Conservation (phyloP, 2,329 filamentous ascomycete species). For the Neonectria coccinea region DNA sequence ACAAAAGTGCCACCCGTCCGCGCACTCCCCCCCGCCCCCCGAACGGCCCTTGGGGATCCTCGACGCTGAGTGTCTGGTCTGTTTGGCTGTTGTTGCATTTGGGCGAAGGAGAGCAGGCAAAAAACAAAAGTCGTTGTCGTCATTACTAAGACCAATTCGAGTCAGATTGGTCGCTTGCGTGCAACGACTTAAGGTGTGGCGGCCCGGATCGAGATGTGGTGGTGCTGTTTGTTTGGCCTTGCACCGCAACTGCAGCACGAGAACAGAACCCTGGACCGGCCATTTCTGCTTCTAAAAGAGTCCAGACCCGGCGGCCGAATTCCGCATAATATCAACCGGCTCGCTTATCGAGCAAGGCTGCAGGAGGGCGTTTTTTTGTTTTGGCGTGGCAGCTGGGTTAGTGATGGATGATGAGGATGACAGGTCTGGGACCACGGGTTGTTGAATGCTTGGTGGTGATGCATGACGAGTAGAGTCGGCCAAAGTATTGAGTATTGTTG, state of each 20-base stretch:
- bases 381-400: background rate
- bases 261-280: background rate
- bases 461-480: background rate
- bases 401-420: too few species aligned
- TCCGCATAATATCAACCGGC: background rate
- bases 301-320: background rate
- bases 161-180: background rate
- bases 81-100: background rate
- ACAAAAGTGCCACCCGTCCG: background rate
- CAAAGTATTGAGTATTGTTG: background rate
- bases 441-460: background rate
- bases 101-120: background rate
- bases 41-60: background rate
- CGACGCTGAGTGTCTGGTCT: background rate
- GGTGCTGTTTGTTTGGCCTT: background rate
- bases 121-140: constrained; percentile 23
- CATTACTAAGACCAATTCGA: constrained; percentile 13
- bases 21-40: too few species aligned
- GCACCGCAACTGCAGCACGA: background rate
- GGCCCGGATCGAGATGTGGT: constrained; percentile 15
- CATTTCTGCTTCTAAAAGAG: background rate
- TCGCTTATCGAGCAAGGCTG: background rate
- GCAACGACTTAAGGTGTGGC: constrained; percentile 21
- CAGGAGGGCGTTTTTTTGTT: background rate
- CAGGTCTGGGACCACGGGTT: too few species aligned